phyloP scores from a whole-genome alignment of 1,284 basidiomycete genomes.

The Apiotrichum siamense region DNA sequence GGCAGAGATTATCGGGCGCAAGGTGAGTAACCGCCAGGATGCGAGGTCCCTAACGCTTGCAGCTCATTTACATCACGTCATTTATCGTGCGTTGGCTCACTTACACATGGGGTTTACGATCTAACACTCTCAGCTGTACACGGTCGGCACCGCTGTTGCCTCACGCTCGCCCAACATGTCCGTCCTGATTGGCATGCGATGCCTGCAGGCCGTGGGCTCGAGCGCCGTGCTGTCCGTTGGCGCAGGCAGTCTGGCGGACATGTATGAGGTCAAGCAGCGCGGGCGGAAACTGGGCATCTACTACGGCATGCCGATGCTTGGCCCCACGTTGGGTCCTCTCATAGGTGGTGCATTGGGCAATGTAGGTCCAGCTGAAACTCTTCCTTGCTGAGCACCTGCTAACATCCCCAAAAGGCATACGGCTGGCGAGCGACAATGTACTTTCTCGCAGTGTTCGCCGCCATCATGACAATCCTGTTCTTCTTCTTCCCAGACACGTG shows the following conservation, averaged over 20 bases:
- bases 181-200: constrained; percentile 58
- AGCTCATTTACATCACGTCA: constrained; percentile 64
- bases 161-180: constrained; percentile 58
- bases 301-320: constrained; percentile 48
- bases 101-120: background rate
- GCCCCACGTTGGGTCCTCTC: constrained; percentile 65
- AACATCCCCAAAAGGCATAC: constrained; percentile 50
- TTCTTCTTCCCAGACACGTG: constrained; percentile 72
- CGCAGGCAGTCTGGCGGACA: constrained; percentile 69
- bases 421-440: constrained; percentile 75
- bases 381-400: too few species aligned
- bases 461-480: constrained; percentile 57
- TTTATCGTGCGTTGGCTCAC: constrained; percentile 37
- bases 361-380: background rate
- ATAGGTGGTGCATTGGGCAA: constrained; percentile 57
- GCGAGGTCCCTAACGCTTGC: background rate
- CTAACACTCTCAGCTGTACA: constrained; percentile 53
- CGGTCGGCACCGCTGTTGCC: constrained; percentile 59
- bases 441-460: constrained; percentile 65
- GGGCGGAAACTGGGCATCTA: constrained; percentile 56
- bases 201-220: constrained; percentile 52
- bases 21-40: constrained; percentile 50
- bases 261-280: constrained; percentile 70
- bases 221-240: constrained; percentile 72
- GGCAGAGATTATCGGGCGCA: constrained; percentile 73